phyloP scores from a whole-genome alignment of 176 grass and related monocot species.

The Oryza glaberrima region DNA sequence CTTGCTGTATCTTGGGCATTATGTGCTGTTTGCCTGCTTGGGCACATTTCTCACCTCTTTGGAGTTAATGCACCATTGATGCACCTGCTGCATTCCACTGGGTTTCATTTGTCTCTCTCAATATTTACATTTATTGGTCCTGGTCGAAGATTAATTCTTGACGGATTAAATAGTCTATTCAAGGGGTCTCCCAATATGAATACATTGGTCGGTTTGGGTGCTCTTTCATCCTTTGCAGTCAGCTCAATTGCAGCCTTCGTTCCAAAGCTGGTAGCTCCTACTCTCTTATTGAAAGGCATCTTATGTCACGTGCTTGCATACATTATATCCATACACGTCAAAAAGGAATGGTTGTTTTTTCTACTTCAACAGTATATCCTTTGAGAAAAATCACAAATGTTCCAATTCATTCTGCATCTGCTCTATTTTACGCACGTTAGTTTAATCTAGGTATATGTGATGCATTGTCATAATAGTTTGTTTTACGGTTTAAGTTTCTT shows the following conservation, averaged over 20 bases:
- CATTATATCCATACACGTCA: conserved; percentile 12
- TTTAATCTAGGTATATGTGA: conserved; percentile 8
- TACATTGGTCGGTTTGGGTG: conserved; percentile 93
- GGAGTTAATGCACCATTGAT: conserved; percentile 67
- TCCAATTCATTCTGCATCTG: conserved; percentile 17
- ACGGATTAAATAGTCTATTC: conserved; percentile 78
- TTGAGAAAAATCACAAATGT: conserved; percentile 31
- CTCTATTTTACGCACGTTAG: conserved; percentile 21
- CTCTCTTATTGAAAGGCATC: conserved; percentile 3
- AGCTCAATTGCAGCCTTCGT: conserved; percentile 82
- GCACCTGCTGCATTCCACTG: conserved; percentile 78
- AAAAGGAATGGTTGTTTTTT: neutral
- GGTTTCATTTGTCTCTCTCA: conserved; percentile 91
- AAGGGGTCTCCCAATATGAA: conserved; percentile 95
- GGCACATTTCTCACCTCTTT: conserved; percentile 83
- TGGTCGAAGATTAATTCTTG: conserved; percentile 82
- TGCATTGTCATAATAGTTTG: conserved; percentile 17
- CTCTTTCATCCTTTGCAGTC: conserved; percentile 91
- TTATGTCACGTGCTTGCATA: conserved; percentile 24
- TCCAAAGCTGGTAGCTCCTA: conserved; percentile 77
- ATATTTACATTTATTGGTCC: conserved; percentile 91
- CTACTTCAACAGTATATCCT: neutral
- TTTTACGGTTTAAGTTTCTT: conserved; percentile 44
- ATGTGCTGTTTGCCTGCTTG: conserved; percentile 85
- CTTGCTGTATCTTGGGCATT: conserved; percentile 97